Evolutionary conservation across 2,329 filamentous ascomycete genomes (phyloP).

Genomic region (Aspergillus floridensis): DNA sequence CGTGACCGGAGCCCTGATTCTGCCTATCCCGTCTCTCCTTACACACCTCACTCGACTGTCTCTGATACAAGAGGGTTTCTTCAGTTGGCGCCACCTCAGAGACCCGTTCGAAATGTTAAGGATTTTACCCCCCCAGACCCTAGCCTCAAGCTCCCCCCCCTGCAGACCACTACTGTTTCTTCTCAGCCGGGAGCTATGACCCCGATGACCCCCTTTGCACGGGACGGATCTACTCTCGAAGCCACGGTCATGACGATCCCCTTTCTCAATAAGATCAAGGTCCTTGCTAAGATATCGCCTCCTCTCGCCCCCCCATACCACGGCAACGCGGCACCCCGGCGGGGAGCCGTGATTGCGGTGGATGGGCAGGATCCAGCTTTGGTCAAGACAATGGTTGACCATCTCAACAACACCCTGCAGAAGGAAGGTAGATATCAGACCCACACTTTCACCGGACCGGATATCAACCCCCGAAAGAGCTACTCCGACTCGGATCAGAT

Average conservation of each 20-base stretch:
- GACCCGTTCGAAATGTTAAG: slow-evolving; percentile 36
- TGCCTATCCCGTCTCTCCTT: slow-evolving; percentile 44
- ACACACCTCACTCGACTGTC: slow-evolving; percentile 43
- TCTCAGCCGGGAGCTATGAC: slow-evolving; percentile 15
- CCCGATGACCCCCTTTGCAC: slow-evolving; percentile 28
- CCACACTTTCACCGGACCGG: slow-evolving; percentile 49
- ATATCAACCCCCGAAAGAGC: slow-evolving; percentile 23
- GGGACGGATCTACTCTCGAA: slow-evolving; percentile 53
- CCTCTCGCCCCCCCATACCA: slow-evolving; percentile 51
- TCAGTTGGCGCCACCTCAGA: slow-evolving; percentile 56
- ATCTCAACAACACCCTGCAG: slow-evolving; percentile 56
- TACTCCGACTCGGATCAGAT: slow-evolving; percentile 30
- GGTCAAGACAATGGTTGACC: slow-evolving; percentile 63
- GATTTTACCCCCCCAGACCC: slow-evolving; percentile 44
- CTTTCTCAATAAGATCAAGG: slow-evolving; percentile 71
- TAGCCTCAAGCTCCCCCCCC: slow-evolving; percentile 53
- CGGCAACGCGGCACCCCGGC: slow-evolving; percentile 38
- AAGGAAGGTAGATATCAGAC: slow-evolving; percentile 54
- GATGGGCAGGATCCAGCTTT: slow-evolving; percentile 70
- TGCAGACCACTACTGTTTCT: slow-evolving; percentile 43
- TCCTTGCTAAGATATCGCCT: slow-evolving; percentile 73
- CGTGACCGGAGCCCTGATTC: slow-evolving; percentile 38
- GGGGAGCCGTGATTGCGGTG: slow-evolving; percentile 79
- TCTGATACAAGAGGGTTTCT: slow-evolving; percentile 29
- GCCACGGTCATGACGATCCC: slow-evolving; percentile 74